These are phyloP conservation scores for Triticum monococcum DNA, from an alignment of 176 grass and related monocot species.

Conservation along the genomic window DNA sequence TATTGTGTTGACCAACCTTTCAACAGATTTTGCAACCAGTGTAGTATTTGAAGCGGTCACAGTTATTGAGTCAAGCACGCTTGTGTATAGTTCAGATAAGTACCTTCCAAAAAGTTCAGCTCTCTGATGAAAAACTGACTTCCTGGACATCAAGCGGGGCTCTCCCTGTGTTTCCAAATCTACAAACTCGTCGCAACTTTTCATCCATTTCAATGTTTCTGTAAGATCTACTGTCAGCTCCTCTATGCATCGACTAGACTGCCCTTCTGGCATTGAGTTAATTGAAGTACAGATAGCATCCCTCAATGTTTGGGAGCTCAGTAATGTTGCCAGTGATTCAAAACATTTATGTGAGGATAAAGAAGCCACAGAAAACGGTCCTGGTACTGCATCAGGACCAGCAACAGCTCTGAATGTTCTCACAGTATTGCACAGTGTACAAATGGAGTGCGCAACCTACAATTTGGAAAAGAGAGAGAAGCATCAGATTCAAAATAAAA, in stretches of 20 bases:
- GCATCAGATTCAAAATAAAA: constrained; percentile 24
- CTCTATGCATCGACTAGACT: constrained; percentile 75
- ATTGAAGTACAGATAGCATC: constrained; percentile 63
- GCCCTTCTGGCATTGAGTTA: constrained; percentile 83
- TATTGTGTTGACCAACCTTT: constrained; percentile 66
- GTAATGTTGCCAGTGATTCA: constrained; percentile 56
- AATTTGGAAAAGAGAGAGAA: constrained; percentile 38
- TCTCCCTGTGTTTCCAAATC: constrained; percentile 25
- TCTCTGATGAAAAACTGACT: constrained; percentile 48
- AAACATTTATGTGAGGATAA: constrained; percentile 57
- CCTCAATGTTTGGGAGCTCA: constrained; percentile 53
- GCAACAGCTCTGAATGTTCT: constrained; percentile 53
- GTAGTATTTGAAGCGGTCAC: constrained; percentile 74
- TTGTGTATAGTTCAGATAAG: constrained; percentile 75
- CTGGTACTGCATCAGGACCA: constrained; percentile 36
- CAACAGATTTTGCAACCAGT: constrained; percentile 74
- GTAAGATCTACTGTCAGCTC: constrained; percentile 66
- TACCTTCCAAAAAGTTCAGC: constrained; percentile 69
- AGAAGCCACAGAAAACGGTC: constrained; percentile 57
- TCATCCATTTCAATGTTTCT: constrained; percentile 77
- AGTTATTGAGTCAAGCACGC: constrained; percentile 67
- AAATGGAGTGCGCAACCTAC: constrained; percentile 75
- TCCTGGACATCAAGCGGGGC: constrained; percentile 12
- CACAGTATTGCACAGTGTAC: constrained; percentile 67
- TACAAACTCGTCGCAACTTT: constrained; percentile 25